Conservation (phyloP, 257 asterid genomes). For the Verbena officinalis region DNA sequence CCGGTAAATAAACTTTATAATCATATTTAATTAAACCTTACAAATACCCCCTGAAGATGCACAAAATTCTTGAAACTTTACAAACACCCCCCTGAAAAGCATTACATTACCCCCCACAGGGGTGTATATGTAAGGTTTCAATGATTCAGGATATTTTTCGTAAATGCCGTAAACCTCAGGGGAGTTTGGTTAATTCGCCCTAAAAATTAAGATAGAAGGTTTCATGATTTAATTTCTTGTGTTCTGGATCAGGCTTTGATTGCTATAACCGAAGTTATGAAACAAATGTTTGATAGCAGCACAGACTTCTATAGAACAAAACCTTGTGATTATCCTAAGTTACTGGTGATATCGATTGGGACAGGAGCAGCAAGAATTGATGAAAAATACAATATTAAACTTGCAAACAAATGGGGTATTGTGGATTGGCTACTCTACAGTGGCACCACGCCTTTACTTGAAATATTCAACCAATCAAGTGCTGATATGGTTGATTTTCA, state of each 20-base stretch:
- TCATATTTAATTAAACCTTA: too few relatives aligned
- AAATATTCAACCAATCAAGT: constrained; percentile 51
- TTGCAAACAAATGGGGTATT: constrained; percentile 55
- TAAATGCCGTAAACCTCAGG: too few relatives aligned
- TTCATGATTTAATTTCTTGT: not conserved
- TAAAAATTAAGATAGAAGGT: too few relatives aligned
- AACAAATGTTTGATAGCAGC: constrained; percentile 49
- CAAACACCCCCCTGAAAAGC: too few relatives aligned
- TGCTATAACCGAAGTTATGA: constrained; percentile 49
- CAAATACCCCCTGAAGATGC: too few relatives aligned
- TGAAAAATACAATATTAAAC: constrained; percentile 37
- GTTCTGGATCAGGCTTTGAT: constrained; percentile 39
- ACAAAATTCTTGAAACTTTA: too few relatives aligned
- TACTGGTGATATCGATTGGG: constrained; percentile 53
- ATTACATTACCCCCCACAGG: too few relatives aligned
- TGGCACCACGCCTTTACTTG: constrained; percentile 50
- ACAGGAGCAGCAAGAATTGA: constrained; percentile 52
- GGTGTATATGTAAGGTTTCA: too few relatives aligned
- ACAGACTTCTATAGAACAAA: constrained; percentile 39
- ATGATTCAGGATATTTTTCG: too few relatives aligned
- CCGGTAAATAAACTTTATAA: constrained; percentile 44
- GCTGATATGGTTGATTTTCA: constrained; percentile 65
- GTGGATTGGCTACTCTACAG: constrained; percentile 46
- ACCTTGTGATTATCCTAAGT: constrained; percentile 48
- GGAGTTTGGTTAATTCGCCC: too few relatives aligned